A percentile compares a stretch with the other conserved stretches of the same genome.
Conservation (phyloP, 371 early-diverging fungal genomes). For the Quaeritorhiza haematococci region DNA sequence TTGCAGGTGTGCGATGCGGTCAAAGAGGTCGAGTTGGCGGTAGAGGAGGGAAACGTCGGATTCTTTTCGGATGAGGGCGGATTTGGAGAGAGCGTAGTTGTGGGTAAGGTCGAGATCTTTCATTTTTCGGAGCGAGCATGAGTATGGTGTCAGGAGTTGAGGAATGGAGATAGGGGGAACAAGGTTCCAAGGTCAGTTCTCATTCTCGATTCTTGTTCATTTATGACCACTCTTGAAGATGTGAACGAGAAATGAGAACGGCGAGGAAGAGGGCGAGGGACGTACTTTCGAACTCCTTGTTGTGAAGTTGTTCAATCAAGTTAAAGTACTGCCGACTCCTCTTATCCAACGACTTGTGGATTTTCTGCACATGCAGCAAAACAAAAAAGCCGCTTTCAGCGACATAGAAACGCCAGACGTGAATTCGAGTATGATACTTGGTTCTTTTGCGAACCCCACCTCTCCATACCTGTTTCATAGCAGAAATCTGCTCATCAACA, state of each 20-base stretch:
- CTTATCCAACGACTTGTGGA: constrained; percentile 18
- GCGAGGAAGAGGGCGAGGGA: too few species aligned
- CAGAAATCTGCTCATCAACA: constrained; percentile 16
- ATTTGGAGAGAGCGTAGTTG: constrained; percentile 4
- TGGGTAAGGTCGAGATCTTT: constrained; percentile 13
- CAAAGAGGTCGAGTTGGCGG: constrained; percentile 8
- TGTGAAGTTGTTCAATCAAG: constrained; percentile 13
- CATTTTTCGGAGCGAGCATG: too few species aligned
- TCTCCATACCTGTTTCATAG: constrained; percentile 16
- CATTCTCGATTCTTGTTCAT: not conserved
- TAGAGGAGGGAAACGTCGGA: not conserved
- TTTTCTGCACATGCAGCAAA: constrained; percentile 1
- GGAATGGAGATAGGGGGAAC: not conserved
- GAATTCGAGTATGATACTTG: too few species aligned
- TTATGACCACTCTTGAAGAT: not conserved
- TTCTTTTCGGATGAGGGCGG: constrained; percentile 12
- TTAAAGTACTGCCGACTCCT: constrained; percentile 21
- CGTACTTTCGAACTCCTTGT: constrained; percentile 23
- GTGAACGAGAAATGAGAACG: not conserved
- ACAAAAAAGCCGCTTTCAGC: not conserved
- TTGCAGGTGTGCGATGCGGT: constrained; percentile 10
- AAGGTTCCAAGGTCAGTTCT: not conserved
- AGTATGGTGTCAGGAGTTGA: too few species aligned
- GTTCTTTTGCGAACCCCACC: not conserved
- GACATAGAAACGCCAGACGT: too few species aligned